These are phyloP conservation scores for Monascus purpureus DNA, from an alignment of 495 filamentous ascomycete genomes.

Conservation along the genomic window DNA sequence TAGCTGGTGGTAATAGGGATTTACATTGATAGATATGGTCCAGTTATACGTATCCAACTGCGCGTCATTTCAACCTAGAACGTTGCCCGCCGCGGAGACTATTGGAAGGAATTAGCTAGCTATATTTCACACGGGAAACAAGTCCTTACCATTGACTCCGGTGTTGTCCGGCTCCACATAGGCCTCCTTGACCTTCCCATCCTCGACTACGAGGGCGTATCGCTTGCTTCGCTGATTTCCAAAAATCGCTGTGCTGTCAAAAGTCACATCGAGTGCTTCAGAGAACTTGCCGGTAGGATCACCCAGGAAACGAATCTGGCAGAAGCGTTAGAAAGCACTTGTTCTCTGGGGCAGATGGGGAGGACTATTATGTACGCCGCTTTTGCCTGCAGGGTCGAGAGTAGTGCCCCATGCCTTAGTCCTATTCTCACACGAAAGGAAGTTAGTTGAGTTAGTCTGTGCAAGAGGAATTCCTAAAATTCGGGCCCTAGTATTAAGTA, in stretches of 20 bases:
- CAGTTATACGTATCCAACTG: no score
- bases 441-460: slow-evolving; percentile 1
- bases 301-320: slow-evolving; percentile 73
- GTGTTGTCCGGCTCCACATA: slow-evolving; percentile 91
- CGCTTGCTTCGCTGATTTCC: slow-evolving; percentile 77
- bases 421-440: slow-evolving; percentile 22
- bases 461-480: no score
- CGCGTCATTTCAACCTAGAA: slow-evolving; percentile 47
- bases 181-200: slow-evolving; percentile 62
- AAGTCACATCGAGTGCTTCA: slow-evolving; percentile 68
- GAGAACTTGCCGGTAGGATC: slow-evolving; percentile 79
- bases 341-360: neutral
- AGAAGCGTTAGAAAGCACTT: neutral
- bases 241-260: slow-evolving; percentile 74
- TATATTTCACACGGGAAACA: slow-evolving; percentile 1
- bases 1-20: no score
- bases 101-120: slow-evolving; percentile 8
- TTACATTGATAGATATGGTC: no score
- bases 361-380: slow-evolving; percentile 46
- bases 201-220: slow-evolving; percentile 67
- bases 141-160: slow-evolving; percentile 56
- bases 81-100: slow-evolving; percentile 63
- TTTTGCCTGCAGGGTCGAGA: slow-evolving; percentile 56
- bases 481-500: no score
- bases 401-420: slow-evolving; percentile 75